Base-by-base conservation (phyloP, 768 basidiomycete species). In the Phaeotremella skinneri region DNA sequence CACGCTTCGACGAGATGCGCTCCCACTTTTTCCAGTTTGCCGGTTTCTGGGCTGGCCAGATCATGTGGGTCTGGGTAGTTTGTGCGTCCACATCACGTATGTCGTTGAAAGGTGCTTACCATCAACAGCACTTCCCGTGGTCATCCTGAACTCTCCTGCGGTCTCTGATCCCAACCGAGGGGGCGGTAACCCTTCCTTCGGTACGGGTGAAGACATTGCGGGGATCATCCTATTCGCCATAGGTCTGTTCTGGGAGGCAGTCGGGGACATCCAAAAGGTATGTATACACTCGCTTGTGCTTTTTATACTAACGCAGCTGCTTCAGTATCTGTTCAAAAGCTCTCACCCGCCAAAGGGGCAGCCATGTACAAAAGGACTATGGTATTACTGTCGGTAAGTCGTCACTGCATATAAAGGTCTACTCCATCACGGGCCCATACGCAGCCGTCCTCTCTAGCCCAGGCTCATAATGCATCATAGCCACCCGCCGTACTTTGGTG, bases 401-500 rank as follows among this genome's bases (percentile, higher is more conserved):
- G 52, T 17, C 17, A 37, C 6, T 29, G 17, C 9, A 45, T 25
- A 27, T 26, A 17, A 32, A 26, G 4, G 21, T 13, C 25, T 25
- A 26, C n/a, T 50, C n/a, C n/a, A n/a, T n/a, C n/a, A n/a, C n/a
- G n/a, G n/a, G n/a, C n/a, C n/a, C n/a, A n/a, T n/a, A n/a, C n/a
- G n/a, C n/a, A n/a, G n/a, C n/a, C n/a, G n/a, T n/a, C n/a, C n/a
- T n/a, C n/a, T n/a, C n/a, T n/a, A n/a, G n/a, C n/a, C n/a, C n/a
- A n/a, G n/a, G n/a, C n/a, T n/a, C n/a, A n/a, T n/a, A 61, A 34
- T 84, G 83, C 3, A 62, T 84, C 1, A 84, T 23, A 81, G 86
- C 2, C 85, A 87, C 63, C 86, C 86, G 20, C 84, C 85, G 0
- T 87, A 87, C 70, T 86, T 87, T 64, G 86, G 86, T 68, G 86